phyloP scores from a whole-genome alignment of 2,329 filamentous ascomycete genomes.

The Pseudocercospora macadamiae region DNA sequence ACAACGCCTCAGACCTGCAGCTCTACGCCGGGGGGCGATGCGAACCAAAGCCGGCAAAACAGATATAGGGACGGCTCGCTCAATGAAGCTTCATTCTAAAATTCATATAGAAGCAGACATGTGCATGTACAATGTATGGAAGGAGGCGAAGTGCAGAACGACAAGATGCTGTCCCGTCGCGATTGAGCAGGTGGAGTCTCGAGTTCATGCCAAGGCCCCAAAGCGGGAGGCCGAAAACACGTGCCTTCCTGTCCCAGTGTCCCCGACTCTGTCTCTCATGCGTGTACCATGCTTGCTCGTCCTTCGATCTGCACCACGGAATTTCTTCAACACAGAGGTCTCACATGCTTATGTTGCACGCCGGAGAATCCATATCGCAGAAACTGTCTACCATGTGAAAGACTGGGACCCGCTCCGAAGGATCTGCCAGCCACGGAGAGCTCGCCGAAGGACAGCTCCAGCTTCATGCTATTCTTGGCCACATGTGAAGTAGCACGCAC shows the following conservation, averaged over 20 bases:
- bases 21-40: too few relatives aligned
- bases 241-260: neutral
- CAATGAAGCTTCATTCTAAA: neutral
- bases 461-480: neutral
- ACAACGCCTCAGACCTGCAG: neutral
- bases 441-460: neutral
- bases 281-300: too few relatives aligned
- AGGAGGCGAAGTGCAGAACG: too few relatives aligned
- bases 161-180: too few relatives aligned
- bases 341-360: neutral
- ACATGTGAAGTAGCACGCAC: neutral
- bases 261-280: neutral
- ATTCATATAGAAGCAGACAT: neutral
- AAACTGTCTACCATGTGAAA: too few relatives aligned
- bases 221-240: neutral
- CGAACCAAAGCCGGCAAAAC: too few relatives aligned
- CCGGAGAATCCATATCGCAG: neutral
- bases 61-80: too few relatives aligned
- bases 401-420: neutral
- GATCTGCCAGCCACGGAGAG: neutral
- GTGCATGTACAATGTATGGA: too few relatives aligned
- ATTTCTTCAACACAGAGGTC: neutral
- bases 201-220: too few relatives aligned
- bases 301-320: neutral
- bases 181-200: too few relatives aligned